A percentile compares a stretch with the other conserved stretches of the same genome.
phyloP scores from a whole-genome alignment of 306 rosid genomes.

The peach (Prunus persica) region Prunus_persica_NCBIv2 NC_034009.1:35576001-35576500 shows the following conservation, averaged over 20 bases:
- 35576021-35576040: slow-evolving; percentile 82
- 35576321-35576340: slow-evolving; percentile 25
- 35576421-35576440: slow-evolving; percentile 74
- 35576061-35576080: slow-evolving; percentile 78
- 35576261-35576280: background rate
- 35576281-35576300: background rate
- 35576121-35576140: slow-evolving; percentile 88
- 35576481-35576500: slow-evolving; percentile 80
- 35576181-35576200: background rate
- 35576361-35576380: slow-evolving; percentile 88
- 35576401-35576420: slow-evolving; percentile 81
- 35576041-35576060: slow-evolving; percentile 93
- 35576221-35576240: background rate
- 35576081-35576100: slow-evolving; percentile 66
- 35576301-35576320: background rate
- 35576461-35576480: slow-evolving; percentile 73
- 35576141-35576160: slow-evolving; percentile 48
- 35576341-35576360: slow-evolving; percentile 92
- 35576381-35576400: slow-evolving; percentile 89
- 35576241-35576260: background rate
- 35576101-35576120: slow-evolving; percentile 95
- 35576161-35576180: background rate
- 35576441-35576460: slow-evolving; percentile 91
- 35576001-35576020: slow-evolving; percentile 87
- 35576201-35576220: background rate